Conservation (phyloP, 2,329 filamentous ascomycete species). For the Aureobasidium uvarum region DNA sequence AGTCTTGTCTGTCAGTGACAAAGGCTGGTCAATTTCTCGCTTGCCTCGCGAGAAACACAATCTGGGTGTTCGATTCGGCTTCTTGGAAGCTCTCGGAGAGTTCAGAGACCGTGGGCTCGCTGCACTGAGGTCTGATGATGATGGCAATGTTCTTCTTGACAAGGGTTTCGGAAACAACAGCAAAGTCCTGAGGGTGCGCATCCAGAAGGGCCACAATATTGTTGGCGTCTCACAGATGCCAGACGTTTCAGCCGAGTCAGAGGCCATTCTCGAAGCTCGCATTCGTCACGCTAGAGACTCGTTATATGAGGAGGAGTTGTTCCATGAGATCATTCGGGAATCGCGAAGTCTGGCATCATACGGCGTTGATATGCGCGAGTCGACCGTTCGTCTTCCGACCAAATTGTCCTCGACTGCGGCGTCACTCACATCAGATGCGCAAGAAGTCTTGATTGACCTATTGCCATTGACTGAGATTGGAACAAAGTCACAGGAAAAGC, state of each 20-base stretch:
- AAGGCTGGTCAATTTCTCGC: constrained; percentile 81
- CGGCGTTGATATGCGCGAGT: constrained; percentile 62
- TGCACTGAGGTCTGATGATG: constrained; percentile 68
- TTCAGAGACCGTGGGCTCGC: constrained; percentile 74
- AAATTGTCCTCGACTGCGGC: constrained; percentile 20
- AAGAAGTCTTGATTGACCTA: constrained; percentile 58
- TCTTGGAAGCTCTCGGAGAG: constrained; percentile 65
- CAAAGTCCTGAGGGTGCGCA: constrained; percentile 65
- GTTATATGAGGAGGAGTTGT: constrained; percentile 80
- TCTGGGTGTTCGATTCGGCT: constrained; percentile 85
- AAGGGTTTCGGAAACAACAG: constrained; percentile 56
- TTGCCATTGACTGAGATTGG: constrained; percentile 52
- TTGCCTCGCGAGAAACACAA: constrained; percentile 70
- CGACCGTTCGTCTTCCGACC: constrained; percentile 40
- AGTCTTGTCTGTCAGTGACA: constrained; percentile 73
- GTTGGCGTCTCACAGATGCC: constrained; percentile 55
- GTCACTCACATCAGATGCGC: neutral
- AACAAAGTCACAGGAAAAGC: constrained; percentile 31
- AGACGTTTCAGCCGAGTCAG: constrained; percentile 44
- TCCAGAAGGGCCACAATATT: constrained; percentile 58
- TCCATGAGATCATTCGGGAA: constrained; percentile 84
- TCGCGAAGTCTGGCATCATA: constrained; percentile 69
- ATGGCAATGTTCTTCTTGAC: constrained; percentile 75
- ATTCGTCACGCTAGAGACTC: constrained; percentile 76
- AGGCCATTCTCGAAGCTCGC: constrained; percentile 62